Base-by-base conservation (phyloP, 768 basidiomycete genomes). In the Tricholoma bakamatsutake region DNA sequence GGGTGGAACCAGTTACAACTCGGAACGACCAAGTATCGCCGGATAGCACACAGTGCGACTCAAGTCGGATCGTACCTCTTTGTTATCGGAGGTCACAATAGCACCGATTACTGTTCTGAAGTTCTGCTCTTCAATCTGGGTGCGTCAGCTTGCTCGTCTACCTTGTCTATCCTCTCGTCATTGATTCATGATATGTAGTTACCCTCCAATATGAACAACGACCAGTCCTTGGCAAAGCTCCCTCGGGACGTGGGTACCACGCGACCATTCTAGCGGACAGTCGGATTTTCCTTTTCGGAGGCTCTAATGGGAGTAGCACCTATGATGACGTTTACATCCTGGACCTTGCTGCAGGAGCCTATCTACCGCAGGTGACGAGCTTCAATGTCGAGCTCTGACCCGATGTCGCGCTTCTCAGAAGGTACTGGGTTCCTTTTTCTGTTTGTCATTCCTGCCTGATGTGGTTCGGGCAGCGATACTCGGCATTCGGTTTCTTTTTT, bases 51-150 rank as follows among this genome's bases (percentile, higher is more conserved):
- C 62, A 88, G 87, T 10, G 80, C 93, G 12, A 93, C 93, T 0
- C 90, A 89, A 67, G 89, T 98, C 13, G 93, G 95, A 30, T 93
- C 91, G 1, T 95, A 92, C 66, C 80, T 98, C 0, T 94, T 95
- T 72, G 79, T 96, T 53, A 76, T 87, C 43, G 94, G 93, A 0
- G 95, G 95, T 2, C 93, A 96, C 71, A 88, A 95, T 59, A 89
- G 90, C 4, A 69, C 72, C 10, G 74, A 84, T 48, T 97, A 97
- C 66, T 78, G 75, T 33, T 78, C 79, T 2, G 88, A 95, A 10
- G 74, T 96, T 5, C 75, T 92, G 15, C 74, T 91, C 4, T 93
- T 93, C 70, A 94, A 97, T 64, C 84, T 98, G 34, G 89, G 94
- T 93, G 58, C 31, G 71, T 62, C 24, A 47, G 39, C 3, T 51